Evolutionary conservation across 345 rosid genomes (phyloP).

Genomic region (Hibiscus syriacus): DNA sequence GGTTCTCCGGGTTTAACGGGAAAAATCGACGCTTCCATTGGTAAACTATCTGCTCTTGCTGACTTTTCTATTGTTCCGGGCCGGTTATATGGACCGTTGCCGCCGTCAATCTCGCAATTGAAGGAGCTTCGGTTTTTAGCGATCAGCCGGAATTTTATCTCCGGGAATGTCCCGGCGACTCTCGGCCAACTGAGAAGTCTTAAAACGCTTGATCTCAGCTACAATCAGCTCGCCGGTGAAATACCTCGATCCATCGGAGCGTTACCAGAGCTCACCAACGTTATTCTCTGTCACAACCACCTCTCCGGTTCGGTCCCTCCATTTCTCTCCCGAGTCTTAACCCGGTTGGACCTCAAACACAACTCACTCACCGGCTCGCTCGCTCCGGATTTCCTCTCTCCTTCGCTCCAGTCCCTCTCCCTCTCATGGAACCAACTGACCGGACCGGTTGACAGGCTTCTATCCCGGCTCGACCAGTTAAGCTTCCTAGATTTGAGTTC

Average conservation of each 20-base stretch:
- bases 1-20: constrained; percentile 82
- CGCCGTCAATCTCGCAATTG: constrained; percentile 46
- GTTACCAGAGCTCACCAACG: constrained; percentile 58
- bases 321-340: constrained; percentile 48
- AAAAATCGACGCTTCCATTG: constrained; percentile 67
- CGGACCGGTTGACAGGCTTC: constrained; percentile 58
- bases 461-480: constrained; percentile 51
- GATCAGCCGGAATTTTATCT: constrained; percentile 56
- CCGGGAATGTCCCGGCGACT: constrained; percentile 58
- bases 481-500: constrained; percentile 72
- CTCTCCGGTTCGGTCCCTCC: constrained; percentile 69
- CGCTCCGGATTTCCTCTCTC: constrained; percentile 42
- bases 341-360: constrained; percentile 73
- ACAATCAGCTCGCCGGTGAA: constrained; percentile 64
- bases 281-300: constrained; percentile 75
- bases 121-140: constrained; percentile 71
- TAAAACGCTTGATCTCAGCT: constrained; percentile 80
- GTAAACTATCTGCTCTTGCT: constrained; percentile 59
- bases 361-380: constrained; percentile 69
- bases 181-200: constrained; percentile 58
- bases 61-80: constrained; percentile 82
- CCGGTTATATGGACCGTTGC: constrained; percentile 62
- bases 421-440: constrained; percentile 59
- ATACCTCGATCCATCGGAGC: constrained; percentile 59
- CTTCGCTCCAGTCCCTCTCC: constrained; percentile 74